A percentile compares a stretch with the other conserved stretches of the same genome.
Evolutionary conservation across 805 yeast species (phyloP).

Genomic region (Schwanniomyces yamadae): DNA sequence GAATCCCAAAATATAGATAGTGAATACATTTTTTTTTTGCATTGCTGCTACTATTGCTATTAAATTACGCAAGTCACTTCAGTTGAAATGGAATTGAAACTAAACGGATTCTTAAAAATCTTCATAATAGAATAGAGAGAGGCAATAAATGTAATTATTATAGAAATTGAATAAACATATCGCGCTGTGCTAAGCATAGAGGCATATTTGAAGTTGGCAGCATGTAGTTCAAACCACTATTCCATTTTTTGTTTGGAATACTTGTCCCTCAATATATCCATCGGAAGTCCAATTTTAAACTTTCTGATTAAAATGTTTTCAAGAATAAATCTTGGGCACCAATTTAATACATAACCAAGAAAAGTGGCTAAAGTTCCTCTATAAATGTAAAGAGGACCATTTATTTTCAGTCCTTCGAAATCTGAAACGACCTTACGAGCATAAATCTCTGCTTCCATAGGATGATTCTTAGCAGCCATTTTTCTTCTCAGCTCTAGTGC

Average conservation of each 20-base stretch:
- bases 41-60: too few relatives aligned
- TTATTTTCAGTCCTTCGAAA: slow-evolving; percentile 36
- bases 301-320: slow-evolving; percentile 40
- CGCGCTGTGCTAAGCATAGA: slow-evolving; percentile 36
- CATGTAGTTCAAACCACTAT: slow-evolving; percentile 27
- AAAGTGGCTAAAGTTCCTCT: slow-evolving; percentile 51
- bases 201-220: slow-evolving; percentile 32
- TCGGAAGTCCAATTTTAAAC: slow-evolving; percentile 29
- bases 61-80: too few relatives aligned
- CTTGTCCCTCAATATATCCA: slow-evolving; percentile 21
- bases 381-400: slow-evolving; percentile 47
- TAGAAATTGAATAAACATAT: too few relatives aligned
- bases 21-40: too few relatives aligned
- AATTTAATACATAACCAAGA: slow-evolving; percentile 30
- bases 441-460: slow-evolving; percentile 59
- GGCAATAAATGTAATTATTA: too few relatives aligned
- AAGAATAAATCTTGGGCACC: slow-evolving; percentile 49
- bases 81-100: too few relatives aligned
- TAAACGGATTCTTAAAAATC: too few relatives aligned
- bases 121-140: too few relatives aligned
- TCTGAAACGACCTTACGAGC: slow-evolving; percentile 57
- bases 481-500: slow-evolving; percentile 51
- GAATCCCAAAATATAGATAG: too few relatives aligned
- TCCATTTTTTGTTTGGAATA: slow-evolving; percentile 11
- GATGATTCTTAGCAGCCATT: slow-evolving; percentile 59